Evolutionary conservation across 768 basidiomycete genomes (phyloP).

Genomic region (Hydnum rufescens): DNA sequence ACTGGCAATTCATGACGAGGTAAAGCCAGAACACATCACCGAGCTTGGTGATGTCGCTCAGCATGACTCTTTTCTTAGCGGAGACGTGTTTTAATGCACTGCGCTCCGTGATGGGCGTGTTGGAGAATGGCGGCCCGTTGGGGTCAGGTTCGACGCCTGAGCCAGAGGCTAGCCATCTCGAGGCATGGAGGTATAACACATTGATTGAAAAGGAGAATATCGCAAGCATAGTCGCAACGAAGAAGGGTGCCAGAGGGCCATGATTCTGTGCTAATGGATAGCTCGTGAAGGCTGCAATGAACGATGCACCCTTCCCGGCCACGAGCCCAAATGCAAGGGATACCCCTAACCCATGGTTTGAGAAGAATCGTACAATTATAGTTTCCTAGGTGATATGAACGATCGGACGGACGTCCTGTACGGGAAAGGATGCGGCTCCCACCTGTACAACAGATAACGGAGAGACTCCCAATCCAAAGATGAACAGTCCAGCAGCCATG

Average conservation of each 20-base stretch:
- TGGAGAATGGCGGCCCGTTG: slow-evolving; percentile 22
- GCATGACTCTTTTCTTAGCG: slow-evolving; percentile 38
- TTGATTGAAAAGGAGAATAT: slow-evolving; percentile 49
- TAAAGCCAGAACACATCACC: slow-evolving; percentile 32
- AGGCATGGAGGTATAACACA: slow-evolving; percentile 40
- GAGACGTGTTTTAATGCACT: slow-evolving; percentile 41
- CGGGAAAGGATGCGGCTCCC: not conserved
- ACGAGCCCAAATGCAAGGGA: slow-evolving; percentile 71
- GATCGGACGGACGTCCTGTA: not conserved
- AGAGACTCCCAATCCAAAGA: slow-evolving; percentile 62
- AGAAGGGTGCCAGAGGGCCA: slow-evolving; percentile 56
- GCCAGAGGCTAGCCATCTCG: slow-evolving; percentile 41
- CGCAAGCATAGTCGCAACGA: slow-evolving; percentile 42
- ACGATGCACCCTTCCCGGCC: slow-evolving; percentile 60
- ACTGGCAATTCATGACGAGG: slow-evolving; percentile 36
- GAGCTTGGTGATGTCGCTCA: slow-evolving; percentile 39
- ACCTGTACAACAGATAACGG: slow-evolving; percentile 55
- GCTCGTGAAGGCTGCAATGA: slow-evolving; percentile 51
- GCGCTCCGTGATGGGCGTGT: not conserved
- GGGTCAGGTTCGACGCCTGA: slow-evolving; percentile 46
- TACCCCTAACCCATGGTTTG: slow-evolving; percentile 49
- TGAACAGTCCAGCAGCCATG: slow-evolving; percentile 58
- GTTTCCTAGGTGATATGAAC: slow-evolving; percentile 31
- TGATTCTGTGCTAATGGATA: slow-evolving; percentile 53
- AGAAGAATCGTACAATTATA: slow-evolving; percentile 68